Base-by-base conservation (phyloP, 371 early-diverging fungal genomes). In the Syncephalastrum racemosum region DNA sequence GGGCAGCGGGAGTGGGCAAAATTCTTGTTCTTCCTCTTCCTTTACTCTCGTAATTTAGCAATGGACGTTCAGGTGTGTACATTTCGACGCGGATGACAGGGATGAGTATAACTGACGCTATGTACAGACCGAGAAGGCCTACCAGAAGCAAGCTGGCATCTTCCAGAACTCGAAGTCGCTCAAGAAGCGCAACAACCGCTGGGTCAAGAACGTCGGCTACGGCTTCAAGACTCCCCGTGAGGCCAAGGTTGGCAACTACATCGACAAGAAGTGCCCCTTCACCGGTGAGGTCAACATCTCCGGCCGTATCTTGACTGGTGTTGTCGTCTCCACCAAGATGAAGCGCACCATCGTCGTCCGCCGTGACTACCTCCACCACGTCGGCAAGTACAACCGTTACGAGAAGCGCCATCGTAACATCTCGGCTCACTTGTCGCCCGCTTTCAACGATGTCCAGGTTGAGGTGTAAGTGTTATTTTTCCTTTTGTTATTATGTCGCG, bases 201-300 rank as follows among this genome's bases (percentile, higher is more conserved):
- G 96, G 95, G 92, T 89, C 90, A 96, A 95, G 86, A 95, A 98
- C 69, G 93, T 99, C 65, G 99, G 99, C 81, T 88, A 95, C 62
- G 99, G 99, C 63, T 97, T 96, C 90, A 96, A 97, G 90, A 99
- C 98, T 76, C 99, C 99, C 69, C 86, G 90, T 78, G 98, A 97
- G 74, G 99, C 99, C 70, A 94, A 94, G 75, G 88, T 90, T 64
- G 93, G 93, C 68, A 78, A 79, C 79, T 99, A 99, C 90, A 93
- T 99, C 61, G 99, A 25, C 85, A 99, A 99, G 89, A 99, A 99
- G 90, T 99, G 99, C 88, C 99, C 99, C 68, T 99, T 99, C 94
- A 96, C 97, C 65, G 92, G 98, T 71, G 88, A 95, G 74, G 95
- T 99, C 74, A 90, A 89, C 78, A 97, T 99, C 77, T 95, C 97